phyloP scores from a whole-genome alignment of 441 rosid species.

The Erodium texanum region DNA sequence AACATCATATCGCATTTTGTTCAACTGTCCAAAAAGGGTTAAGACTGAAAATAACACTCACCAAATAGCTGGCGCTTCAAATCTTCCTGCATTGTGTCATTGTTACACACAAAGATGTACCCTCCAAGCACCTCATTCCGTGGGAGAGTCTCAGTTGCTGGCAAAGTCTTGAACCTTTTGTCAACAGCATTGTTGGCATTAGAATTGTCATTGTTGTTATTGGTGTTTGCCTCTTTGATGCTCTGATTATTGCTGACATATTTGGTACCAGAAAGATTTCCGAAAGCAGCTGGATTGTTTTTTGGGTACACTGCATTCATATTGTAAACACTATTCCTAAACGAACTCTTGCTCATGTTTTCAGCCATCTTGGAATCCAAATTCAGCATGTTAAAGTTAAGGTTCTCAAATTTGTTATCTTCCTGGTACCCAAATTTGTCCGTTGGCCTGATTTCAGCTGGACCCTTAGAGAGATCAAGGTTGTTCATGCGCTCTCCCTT shows the following conservation, averaged over 20 bases:
- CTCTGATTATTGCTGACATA: slow-evolving; percentile 48
- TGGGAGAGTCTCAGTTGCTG: slow-evolving; percentile 85
- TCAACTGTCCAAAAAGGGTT: neutral
- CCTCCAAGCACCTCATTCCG: slow-evolving; percentile 97
- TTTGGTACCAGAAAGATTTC: slow-evolving; percentile 46
- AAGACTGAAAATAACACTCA: slow-evolving; percentile 23
- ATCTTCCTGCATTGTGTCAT: slow-evolving; percentile 98
- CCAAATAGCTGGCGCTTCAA: slow-evolving; percentile 88
- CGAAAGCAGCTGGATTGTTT: slow-evolving; percentile 37
- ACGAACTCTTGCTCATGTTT: slow-evolving; percentile 42
- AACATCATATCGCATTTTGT: neutral
- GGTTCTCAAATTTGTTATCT: slow-evolving; percentile 55
- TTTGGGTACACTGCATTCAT: slow-evolving; percentile 66
- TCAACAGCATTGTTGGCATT: slow-evolving; percentile 33
- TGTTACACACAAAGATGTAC: slow-evolving; percentile 93
- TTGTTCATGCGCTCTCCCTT: slow-evolving; percentile 86
- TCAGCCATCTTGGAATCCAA: slow-evolving; percentile 55
- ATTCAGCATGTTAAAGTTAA: slow-evolving; percentile 71
- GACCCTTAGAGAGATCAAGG: slow-evolving; percentile 75
- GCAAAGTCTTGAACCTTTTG: slow-evolving; percentile 90
- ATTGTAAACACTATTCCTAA: slow-evolving; percentile 45
- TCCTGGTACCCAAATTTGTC: slow-evolving; percentile 66
- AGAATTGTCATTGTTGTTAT: slow-evolving; percentile 20
- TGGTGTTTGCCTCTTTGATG: slow-evolving; percentile 42
- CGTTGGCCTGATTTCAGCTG: slow-evolving; percentile 49